phyloP scores from a whole-genome alignment of 2,329 filamentous ascomycete genomes.

The Tolypocladium nubicola region DNA sequence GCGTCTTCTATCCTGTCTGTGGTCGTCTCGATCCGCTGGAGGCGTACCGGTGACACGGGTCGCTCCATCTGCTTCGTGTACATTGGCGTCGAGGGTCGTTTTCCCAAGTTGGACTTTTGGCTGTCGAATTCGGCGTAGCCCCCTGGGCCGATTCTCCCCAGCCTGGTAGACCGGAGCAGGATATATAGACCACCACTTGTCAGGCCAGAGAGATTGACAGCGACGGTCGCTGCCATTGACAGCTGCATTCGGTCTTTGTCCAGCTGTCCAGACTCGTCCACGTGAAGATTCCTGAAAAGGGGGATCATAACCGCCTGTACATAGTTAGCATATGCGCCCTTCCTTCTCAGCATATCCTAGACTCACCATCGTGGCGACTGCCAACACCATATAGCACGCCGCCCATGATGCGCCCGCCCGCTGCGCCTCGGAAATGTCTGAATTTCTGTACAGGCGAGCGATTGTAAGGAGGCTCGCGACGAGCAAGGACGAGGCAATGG shows the following conservation, averaged over 20 bases:
- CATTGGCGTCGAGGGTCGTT: constrained; percentile 3
- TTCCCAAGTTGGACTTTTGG: constrained; percentile 17
- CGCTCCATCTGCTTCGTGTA: constrained; percentile 11
- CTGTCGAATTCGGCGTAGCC: constrained; percentile 31
- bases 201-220: constrained; percentile 55
- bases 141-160: constrained; percentile 40
- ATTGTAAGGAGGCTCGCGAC: constrained; percentile 43
- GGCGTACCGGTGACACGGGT: constrained; percentile 6
- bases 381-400: constrained; percentile 55
- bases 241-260: constrained; percentile 29
- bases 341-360: not conserved
- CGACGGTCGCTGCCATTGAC: constrained; percentile 54
- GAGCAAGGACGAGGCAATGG: constrained; percentile 39
- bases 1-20: not conserved
- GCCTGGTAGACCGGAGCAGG: constrained; percentile 53
- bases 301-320: constrained; percentile 48
- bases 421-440: constrained; percentile 46
- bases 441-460: constrained; percentile 42
- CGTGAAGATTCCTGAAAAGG: constrained; percentile 50
- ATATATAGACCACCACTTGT: constrained; percentile 56
- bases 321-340: not conserved
- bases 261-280: constrained; percentile 26
- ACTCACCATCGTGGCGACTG: constrained; percentile 46
- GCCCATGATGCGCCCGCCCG: constrained; percentile 56
- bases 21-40: not conserved